Percentiles rank a stretch among this genome's conserved stretches.
Evolutionary conservation across 1,284 basidiomycete species (phyloP).

Genomic region (Heterobasidion annosum): DNA sequence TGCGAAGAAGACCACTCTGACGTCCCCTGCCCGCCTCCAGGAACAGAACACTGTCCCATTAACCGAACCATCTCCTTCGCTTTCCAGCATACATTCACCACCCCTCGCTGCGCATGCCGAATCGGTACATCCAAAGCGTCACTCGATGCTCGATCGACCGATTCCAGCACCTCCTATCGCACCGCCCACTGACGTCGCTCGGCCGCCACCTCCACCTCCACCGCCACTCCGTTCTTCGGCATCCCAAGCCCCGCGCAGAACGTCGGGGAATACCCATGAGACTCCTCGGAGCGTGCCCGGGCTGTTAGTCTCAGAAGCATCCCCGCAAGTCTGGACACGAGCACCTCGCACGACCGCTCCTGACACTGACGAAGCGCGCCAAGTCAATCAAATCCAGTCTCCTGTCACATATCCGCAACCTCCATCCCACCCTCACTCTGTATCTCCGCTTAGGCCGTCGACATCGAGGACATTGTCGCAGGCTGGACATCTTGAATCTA

Average conservation of each 20-base stretch:
- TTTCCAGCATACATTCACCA: not conserved
- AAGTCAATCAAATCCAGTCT: not conserved
- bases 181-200: not conserved
- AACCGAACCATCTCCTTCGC: conserved; percentile 2
- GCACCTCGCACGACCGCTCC: not conserved
- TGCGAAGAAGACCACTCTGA: not conserved
- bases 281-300: not conserved
- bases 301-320: not conserved
- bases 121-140: conserved; percentile 7
- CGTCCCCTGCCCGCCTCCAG: too few species aligned
- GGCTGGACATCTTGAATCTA: not conserved
- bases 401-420: not conserved
- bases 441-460: not conserved
- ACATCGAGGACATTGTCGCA: not conserved
- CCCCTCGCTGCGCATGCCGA: not conserved
- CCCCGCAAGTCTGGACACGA: not conserved
- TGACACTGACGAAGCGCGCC: not conserved
- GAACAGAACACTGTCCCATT: too few species aligned
- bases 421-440: not conserved
- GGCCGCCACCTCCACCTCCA: conserved; percentile 11
- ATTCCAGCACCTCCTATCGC: conserved; percentile 10
- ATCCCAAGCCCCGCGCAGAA: not conserved
- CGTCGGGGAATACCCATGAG: not conserved
- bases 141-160: conserved; percentile 16
- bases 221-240: conserved; percentile 10